Conservation (phyloP, 768 basidiomycete species). For the Naematelia encephala region DNA sequence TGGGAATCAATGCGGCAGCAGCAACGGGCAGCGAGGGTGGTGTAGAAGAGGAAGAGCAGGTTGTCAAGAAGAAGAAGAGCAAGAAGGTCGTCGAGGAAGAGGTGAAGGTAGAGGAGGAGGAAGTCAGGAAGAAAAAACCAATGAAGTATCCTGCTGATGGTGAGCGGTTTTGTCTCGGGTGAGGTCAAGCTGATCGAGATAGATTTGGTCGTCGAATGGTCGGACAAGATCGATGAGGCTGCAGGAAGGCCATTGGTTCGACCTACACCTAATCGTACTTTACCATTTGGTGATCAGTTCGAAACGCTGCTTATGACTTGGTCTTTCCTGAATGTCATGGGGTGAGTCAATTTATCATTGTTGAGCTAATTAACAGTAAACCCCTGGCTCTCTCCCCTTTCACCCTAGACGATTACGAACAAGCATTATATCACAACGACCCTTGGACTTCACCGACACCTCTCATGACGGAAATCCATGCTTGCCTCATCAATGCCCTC, state of each 20-base stretch:
- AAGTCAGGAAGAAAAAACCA: conserved; percentile 41
- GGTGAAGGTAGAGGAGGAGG: conserved; percentile 30
- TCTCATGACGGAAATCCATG: conserved; percentile 83
- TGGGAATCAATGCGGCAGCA: conserved; percentile 24
- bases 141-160: conserved; percentile 49
- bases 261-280: conserved; percentile 29
- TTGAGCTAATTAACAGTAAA: conserved; percentile 57
- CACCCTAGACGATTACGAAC: conserved; percentile 88
- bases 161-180: conserved; percentile 17
- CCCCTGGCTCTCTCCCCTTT: conserved; percentile 82
- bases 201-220: conserved; percentile 47
- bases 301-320: conserved; percentile 86
- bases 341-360: conserved; percentile 56
- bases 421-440: conserved; percentile 78
- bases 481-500: conserved; percentile 76
- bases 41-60: conserved; percentile 22
- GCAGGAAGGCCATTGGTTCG: conserved; percentile 34
- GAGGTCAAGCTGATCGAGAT: conserved; percentile 4
- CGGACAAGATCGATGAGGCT: conserved; percentile 25
- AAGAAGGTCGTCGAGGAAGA: conserved; percentile 26
- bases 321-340: conserved; percentile 91
- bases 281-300: conserved; percentile 55
- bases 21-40: background rate
- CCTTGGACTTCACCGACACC: conserved; percentile 58
- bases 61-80: conserved; percentile 27